These are phyloP conservation scores for Avena eriantha DNA, from an alignment of 176 grass and related monocot genomes.

Conservation along the genomic window DNA sequence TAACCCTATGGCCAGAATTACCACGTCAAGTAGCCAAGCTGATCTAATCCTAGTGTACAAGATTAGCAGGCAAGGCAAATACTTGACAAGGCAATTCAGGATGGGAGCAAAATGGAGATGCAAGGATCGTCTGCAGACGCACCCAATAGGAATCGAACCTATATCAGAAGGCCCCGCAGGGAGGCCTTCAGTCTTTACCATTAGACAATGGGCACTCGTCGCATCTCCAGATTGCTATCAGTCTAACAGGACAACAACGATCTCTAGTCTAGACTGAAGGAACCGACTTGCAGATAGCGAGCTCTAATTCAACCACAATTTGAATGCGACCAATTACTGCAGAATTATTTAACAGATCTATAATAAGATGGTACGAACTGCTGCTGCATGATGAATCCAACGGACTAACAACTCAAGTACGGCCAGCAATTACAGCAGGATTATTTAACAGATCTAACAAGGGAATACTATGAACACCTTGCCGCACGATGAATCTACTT, in stretches of 20 bases:
- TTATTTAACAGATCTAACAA: neutral
- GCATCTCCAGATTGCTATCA: conserved; percentile 16
- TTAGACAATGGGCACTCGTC: conserved; percentile 35
- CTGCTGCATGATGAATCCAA: neutral
- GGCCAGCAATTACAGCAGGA: neutral
- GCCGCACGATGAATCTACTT: neutral
- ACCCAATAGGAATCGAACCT: conserved; percentile 77
- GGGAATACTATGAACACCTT: neutral
- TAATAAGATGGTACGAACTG: neutral
- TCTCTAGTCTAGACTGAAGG: neutral
- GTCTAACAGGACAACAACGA: neutral
- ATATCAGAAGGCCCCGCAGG: conserved; percentile 30
- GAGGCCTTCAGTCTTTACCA: conserved; percentile 48
- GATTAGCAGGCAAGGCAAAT: conserved; percentile 4
- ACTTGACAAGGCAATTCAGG: neutral
- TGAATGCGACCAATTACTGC: neutral
- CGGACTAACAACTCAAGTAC: neutral
- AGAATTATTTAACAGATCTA: neutral
- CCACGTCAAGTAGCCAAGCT: conserved; percentile 7
- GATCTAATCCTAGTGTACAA: neutral
- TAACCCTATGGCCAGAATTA: neutral
- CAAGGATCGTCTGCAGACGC: conserved; percentile 1
- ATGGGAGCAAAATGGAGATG: conserved; percentile 10
- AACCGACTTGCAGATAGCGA: neutral
- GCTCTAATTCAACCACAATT: neutral